Conservation (phyloP, 1,139 yeast genomes). For the Zygosaccharomyces pseudobailii region DNA sequence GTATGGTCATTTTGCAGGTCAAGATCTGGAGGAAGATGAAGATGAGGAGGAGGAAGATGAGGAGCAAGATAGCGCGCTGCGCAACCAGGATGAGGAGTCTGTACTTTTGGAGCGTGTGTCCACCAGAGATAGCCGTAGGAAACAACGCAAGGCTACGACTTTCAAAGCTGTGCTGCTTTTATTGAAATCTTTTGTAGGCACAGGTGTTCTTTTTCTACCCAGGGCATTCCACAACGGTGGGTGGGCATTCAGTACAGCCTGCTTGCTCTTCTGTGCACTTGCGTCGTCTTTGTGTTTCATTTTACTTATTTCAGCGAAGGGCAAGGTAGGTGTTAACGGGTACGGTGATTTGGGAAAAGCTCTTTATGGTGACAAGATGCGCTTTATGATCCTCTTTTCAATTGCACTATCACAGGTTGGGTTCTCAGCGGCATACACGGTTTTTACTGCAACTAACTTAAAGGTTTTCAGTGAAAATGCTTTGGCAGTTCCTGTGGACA, state of each 20-base stretch:
- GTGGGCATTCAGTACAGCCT: conserved; percentile 59
- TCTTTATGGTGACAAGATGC: conserved; percentile 66
- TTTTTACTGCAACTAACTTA: conserved; percentile 85
- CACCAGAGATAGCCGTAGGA: conserved; percentile 1
- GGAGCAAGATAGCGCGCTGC: conserved; percentile 34
- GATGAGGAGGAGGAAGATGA: conserved; percentile 48
- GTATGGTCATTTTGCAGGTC: conserved; percentile 97
- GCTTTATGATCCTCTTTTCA: conserved; percentile 65
- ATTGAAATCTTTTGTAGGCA: conserved; percentile 89
- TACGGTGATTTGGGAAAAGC: conserved; percentile 85
- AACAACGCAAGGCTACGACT: conserved; percentile 47
- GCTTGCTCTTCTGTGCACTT: conserved; percentile 63
- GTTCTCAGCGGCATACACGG: conserved; percentile 89
- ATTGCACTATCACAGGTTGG: conserved; percentile 89
- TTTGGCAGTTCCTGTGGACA: conserved; percentile 12
- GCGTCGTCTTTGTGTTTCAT: conserved; percentile 85
- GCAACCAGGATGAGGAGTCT: conserved; percentile 17
- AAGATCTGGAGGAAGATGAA: conserved; percentile 75
- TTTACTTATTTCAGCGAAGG: conserved; percentile 49
- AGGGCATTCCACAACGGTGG: conserved; percentile 92
- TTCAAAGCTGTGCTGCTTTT: conserved; percentile 66
- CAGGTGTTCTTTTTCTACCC: conserved; percentile 93
- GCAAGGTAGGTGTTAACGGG: conserved; percentile 57
- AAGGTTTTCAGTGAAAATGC: conserved; percentile 50
- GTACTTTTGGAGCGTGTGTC: conserved; percentile 6